Percentiles rank a stretch among this genome's conserved stretches.
Evolutionary conservation across 306 rosid genomes (phyloP).

Genomic region (Cucumis hystrix): DNA sequence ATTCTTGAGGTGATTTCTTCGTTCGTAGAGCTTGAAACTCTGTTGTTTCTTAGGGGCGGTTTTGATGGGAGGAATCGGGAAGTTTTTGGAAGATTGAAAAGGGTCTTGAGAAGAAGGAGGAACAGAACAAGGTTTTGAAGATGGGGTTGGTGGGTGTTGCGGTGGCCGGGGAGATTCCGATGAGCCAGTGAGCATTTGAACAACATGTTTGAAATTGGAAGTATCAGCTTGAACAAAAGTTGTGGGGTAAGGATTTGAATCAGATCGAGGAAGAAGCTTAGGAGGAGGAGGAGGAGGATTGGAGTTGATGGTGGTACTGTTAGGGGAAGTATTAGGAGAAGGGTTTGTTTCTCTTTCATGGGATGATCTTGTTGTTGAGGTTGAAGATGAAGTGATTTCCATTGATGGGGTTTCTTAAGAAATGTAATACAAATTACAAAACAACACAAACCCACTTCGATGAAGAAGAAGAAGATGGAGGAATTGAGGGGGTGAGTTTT

Average conservation of each 20-base stretch:
- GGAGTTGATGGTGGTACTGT: slow-evolving; percentile 21
- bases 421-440: neutral
- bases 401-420: slow-evolving; percentile 19
- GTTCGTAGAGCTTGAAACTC: slow-evolving; percentile 82
- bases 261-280: slow-evolving; percentile 79
- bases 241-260: slow-evolving; percentile 74
- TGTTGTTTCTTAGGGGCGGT: slow-evolving; percentile 47
- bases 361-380: slow-evolving; percentile 25
- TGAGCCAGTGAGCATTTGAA: slow-evolving; percentile 95
- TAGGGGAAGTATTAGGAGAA: slow-evolving; percentile 50
- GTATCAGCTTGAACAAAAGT: slow-evolving; percentile 94
- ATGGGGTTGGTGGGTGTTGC: neutral
- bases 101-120: neutral
- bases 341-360: slow-evolving; percentile 43
- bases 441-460: too few species aligned
- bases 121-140: neutral
- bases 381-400: slow-evolving; percentile 29
- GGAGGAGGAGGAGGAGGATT: slow-evolving; percentile 31
- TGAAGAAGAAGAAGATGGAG: too few species aligned
- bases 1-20: slow-evolving; percentile 67
- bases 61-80: slow-evolving; percentile 62
- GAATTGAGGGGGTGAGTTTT: neutral
- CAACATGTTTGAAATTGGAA: slow-evolving; percentile 84
- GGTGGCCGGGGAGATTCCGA: slow-evolving; percentile 25
- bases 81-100: slow-evolving; percentile 24